These are phyloP conservation scores for Kwoniella europaea DNA, from an alignment of 768 basidiomycete species.

Conservation along the genomic window DNA sequence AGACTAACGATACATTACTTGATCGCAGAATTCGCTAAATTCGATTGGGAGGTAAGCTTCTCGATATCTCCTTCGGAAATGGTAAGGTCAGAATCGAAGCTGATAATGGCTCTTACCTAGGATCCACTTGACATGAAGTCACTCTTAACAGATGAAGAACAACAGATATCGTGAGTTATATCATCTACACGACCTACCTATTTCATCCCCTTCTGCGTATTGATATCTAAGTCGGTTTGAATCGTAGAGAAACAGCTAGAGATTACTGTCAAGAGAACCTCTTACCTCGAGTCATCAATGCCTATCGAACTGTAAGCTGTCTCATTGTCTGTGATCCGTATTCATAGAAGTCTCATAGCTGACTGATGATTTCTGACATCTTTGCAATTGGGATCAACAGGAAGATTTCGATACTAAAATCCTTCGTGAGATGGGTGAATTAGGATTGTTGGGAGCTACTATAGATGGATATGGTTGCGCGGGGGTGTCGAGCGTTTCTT, in stretches of 20 bases:
- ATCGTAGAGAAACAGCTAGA: slow-evolving; percentile 69
- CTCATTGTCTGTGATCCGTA: too few species aligned
- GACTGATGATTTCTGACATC: too few species aligned
- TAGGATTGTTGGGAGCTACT: slow-evolving; percentile 89
- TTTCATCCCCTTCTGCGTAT: too few species aligned
- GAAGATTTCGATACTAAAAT: slow-evolving; percentile 77
- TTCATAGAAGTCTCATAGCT: too few species aligned
- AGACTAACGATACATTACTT: too few species aligned
- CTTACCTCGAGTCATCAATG: slow-evolving; percentile 83
- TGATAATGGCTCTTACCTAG: slow-evolving; percentile 58
- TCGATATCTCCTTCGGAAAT: background rate
- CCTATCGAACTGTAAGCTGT: slow-evolving; percentile 79
- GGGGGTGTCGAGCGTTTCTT: slow-evolving; percentile 86
- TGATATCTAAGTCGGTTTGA: background rate
- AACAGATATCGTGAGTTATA: slow-evolving; percentile 73
- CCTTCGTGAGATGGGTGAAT: slow-evolving; percentile 86
- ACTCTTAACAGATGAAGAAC: slow-evolving; percentile 85
- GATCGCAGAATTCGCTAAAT: slow-evolving; percentile 51
- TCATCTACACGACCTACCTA: background rate
- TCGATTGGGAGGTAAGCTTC: slow-evolving; percentile 57
- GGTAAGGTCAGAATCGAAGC: background rate
- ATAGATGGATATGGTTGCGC: slow-evolving; percentile 94
- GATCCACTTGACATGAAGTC: slow-evolving; percentile 82
- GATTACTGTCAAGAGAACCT: slow-evolving; percentile 71
- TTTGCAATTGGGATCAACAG: slow-evolving; percentile 6